phyloP scores from a whole-genome alignment of 2,329 filamentous ascomycete species.

The Microcyclospora tardicrescens region DNA sequence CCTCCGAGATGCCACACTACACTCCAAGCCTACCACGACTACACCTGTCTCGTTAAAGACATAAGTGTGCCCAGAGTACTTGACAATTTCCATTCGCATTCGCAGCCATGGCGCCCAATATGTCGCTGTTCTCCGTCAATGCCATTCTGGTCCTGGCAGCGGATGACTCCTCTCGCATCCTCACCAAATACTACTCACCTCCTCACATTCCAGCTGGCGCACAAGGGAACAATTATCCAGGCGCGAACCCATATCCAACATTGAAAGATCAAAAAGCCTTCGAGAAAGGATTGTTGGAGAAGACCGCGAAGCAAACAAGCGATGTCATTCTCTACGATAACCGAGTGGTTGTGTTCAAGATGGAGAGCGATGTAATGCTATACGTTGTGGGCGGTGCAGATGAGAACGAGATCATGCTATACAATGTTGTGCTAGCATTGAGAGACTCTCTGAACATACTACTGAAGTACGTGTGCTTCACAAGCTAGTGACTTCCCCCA shows the following conservation, averaged over 20 bases:
- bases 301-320: constrained; percentile 88
- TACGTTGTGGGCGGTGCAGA: constrained; percentile 85
- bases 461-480: constrained; percentile 61
- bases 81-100: background rate
- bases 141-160: constrained; percentile 44
- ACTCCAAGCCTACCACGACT: constrained; percentile 1
- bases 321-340: constrained; percentile 98
- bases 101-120: constrained; percentile 36
- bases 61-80: background rate
- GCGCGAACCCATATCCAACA: constrained; percentile 69
- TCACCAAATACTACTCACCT: constrained; percentile 81
- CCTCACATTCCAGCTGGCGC: constrained; percentile 52
- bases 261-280: constrained; percentile 92
- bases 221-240: constrained; percentile 45
- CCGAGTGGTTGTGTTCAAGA: constrained; percentile 92
- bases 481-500: background rate
- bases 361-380: constrained; percentile 91
- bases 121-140: constrained; percentile 42
- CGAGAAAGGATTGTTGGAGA: constrained; percentile 88
- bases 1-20: background rate
- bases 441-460: constrained; percentile 80
- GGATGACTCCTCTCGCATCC: constrained; percentile 82
- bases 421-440: constrained; percentile 80
- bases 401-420: constrained; percentile 94
- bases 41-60: background rate